Conservation (phyloP, 2,329 filamentous ascomycete genomes). For the Paradendryphiella salina region DNA sequence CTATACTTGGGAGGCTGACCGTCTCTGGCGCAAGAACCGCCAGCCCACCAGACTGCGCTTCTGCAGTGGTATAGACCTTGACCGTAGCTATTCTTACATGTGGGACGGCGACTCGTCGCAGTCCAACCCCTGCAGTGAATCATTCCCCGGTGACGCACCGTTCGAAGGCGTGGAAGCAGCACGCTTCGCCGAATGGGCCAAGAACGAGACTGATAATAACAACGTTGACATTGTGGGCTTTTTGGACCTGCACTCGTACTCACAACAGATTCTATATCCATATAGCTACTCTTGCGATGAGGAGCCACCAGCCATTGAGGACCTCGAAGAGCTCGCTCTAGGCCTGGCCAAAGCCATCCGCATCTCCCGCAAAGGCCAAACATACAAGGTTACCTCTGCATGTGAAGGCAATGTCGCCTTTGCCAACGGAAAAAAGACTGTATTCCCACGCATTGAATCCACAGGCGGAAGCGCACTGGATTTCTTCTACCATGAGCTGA, state of each 20-base stretch:
- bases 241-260: slow-evolving; percentile 91
- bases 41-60: slow-evolving; percentile 80
- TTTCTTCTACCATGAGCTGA: slow-evolving; percentile 90
- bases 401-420: slow-evolving; percentile 74
- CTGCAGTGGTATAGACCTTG: slow-evolving; percentile 86
- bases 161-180: slow-evolving; percentile 83
- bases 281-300: slow-evolving; percentile 82
- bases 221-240: slow-evolving; percentile 80
- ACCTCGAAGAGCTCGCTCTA: slow-evolving; percentile 84
- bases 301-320: slow-evolving; percentile 83
- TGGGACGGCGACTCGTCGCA: slow-evolving; percentile 70
- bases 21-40: slow-evolving; percentile 92
- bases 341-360: slow-evolving; percentile 89
- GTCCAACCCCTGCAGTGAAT: slow-evolving; percentile 86
- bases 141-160: slow-evolving; percentile 78
- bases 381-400: slow-evolving; percentile 71
- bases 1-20: slow-evolving; percentile 89
- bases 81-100: slow-evolving; percentile 80
- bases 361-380: slow-evolving; percentile 72
- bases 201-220: slow-evolving; percentile 71
- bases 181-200: slow-evolving; percentile 78
- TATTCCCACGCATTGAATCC: slow-evolving; percentile 65
- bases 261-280: slow-evolving; percentile 90
- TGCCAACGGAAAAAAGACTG: slow-evolving; percentile 34
- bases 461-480: slow-evolving; percentile 87